These are phyloP conservation scores for Dioscorea alata DNA, from an alignment of 106 monocot genomes.

Conservation along the genomic window DNA sequence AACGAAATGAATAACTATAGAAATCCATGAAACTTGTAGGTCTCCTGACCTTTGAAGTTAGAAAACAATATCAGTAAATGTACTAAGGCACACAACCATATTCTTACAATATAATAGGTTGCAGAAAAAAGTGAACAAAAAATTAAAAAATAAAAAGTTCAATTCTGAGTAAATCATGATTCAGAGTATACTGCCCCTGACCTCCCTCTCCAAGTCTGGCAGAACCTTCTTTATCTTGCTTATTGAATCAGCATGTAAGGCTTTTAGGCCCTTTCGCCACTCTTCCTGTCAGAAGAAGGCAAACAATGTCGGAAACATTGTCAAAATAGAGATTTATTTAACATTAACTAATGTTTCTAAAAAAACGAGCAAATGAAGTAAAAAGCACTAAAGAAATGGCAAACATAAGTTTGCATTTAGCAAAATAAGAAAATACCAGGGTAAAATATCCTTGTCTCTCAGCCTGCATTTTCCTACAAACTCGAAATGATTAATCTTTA, in stretches of 20 bases:
- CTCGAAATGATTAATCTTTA: no score
- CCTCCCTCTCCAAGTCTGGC: conserved; percentile 13
- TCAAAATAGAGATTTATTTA: no score
- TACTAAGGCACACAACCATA: no score
- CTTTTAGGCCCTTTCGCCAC: conserved; percentile 18
- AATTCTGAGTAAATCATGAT: no score
- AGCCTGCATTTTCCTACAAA: conserved; percentile 81
- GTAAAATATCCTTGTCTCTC: conserved; percentile 90
- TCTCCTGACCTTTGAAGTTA: conserved; percentile 50
- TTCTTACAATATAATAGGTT: no score
- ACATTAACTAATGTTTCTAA: no score
- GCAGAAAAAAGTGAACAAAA: no score
- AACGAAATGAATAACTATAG: conserved; percentile 82
- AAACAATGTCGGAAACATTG: no score
- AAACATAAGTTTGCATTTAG: no score
- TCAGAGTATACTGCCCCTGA: not conserved
- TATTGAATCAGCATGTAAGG: conserved; percentile 12
- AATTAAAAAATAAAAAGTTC: no score
- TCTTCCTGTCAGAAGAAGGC: conserved; percentile 9
- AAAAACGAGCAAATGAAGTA: no score
- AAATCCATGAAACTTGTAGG: conserved; percentile 72
- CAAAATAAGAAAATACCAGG: conserved; percentile 29
- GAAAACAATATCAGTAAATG: not conserved
- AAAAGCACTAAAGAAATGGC: no score
- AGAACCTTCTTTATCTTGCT: conserved; percentile 12